phyloP scores from a whole-genome alignment of 352 stramenopile species.

The Phytophthora podocarpi region DNA sequence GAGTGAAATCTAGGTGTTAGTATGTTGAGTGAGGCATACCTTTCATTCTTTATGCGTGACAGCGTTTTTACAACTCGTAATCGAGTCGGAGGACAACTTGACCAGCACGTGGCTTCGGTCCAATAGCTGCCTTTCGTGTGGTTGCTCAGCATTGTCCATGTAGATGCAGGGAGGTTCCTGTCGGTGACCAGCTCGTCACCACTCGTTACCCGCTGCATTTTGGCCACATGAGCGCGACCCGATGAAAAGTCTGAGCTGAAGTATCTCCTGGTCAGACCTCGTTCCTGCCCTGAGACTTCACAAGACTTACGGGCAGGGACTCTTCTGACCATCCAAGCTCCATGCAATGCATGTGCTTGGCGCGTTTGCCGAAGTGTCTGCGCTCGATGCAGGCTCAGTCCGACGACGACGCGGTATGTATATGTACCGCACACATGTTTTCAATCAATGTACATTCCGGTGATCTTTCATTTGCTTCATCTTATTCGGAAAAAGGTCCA shows the following conservation, averaged over 20 bases:
- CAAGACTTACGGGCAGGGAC: neutral
- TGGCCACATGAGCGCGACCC: neutral
- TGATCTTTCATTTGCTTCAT: slow-evolving; percentile 24
- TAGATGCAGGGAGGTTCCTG: slow-evolving; percentile 11
- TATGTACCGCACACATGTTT: neutral
- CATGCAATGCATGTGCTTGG: neutral
- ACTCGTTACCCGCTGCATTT: slow-evolving; percentile 2
- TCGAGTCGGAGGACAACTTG: slow-evolving; percentile 24
- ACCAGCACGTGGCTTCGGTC: neutral
- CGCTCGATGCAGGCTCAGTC: slow-evolving; percentile 1
- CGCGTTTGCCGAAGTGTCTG: slow-evolving; percentile 10
- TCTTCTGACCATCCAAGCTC: neutral
- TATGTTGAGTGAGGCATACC: neutral
- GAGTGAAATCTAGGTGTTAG: neutral
- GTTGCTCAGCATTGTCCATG: slow-evolving; percentile 6
- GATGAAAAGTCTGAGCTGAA: neutral
- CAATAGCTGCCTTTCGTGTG: too few species aligned
- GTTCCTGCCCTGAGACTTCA: neutral
- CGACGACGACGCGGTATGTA: slow-evolving; percentile 18
- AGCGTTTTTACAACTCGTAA: neutral
- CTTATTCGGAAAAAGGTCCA: slow-evolving; percentile 26
- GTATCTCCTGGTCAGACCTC: neutral
- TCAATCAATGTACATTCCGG: slow-evolving; percentile 15
- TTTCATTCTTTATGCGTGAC: neutral
- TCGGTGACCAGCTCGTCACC: slow-evolving; percentile 6